These are phyloP conservation scores for Myrmaecium sp. DNA, from an alignment of 2,329 filamentous ascomycete species.

Conservation along the genomic window DNA sequence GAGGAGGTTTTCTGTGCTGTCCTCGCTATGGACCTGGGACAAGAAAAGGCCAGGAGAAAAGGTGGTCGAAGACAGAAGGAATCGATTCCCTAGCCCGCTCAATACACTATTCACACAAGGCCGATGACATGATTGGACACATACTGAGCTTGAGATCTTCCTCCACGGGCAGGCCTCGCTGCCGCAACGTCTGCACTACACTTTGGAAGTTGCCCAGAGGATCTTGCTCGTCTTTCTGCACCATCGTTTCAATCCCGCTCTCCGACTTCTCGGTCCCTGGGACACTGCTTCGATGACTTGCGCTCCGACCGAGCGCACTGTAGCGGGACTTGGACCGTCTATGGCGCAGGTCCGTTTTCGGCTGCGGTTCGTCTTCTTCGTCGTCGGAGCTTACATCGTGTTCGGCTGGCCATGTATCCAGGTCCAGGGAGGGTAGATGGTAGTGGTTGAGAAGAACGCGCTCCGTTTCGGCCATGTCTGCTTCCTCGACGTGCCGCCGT, in stretches of 20 bases:
- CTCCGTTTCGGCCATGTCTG: slow-evolving; percentile 26
- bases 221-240: slow-evolving; percentile 84
- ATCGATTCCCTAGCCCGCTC: slow-evolving; percentile 54
- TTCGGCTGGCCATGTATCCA: slow-evolving; percentile 72
- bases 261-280: slow-evolving; percentile 51
- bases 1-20: slow-evolving; percentile 66
- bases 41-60: slow-evolving; percentile 88
- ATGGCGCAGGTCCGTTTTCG: slow-evolving; percentile 9
- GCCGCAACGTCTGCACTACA: slow-evolving; percentile 63
- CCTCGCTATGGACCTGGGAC: slow-evolving; percentile 75
- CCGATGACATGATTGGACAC: slow-evolving; percentile 15
- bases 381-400: slow-evolving; percentile 51
- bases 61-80: slow-evolving; percentile 85
- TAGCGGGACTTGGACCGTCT: slow-evolving; percentile 60
- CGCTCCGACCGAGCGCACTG: slow-evolving; percentile 63
- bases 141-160: slow-evolving; percentile 63
- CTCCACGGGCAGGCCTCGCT: slow-evolving; percentile 63
- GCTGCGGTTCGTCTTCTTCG: slow-evolving; percentile 10
- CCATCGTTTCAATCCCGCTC: slow-evolving; percentile 55
- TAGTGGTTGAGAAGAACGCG: slow-evolving; percentile 76
- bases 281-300: slow-evolving; percentile 51
- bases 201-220: slow-evolving; percentile 77
- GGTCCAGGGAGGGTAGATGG: slow-evolving; percentile 61
- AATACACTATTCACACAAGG: neutral
- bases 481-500: too few species aligned